Base-by-base conservation (phyloP, 495 filamentous ascomycete species). In the Trichocladium antarcticum region DNA sequence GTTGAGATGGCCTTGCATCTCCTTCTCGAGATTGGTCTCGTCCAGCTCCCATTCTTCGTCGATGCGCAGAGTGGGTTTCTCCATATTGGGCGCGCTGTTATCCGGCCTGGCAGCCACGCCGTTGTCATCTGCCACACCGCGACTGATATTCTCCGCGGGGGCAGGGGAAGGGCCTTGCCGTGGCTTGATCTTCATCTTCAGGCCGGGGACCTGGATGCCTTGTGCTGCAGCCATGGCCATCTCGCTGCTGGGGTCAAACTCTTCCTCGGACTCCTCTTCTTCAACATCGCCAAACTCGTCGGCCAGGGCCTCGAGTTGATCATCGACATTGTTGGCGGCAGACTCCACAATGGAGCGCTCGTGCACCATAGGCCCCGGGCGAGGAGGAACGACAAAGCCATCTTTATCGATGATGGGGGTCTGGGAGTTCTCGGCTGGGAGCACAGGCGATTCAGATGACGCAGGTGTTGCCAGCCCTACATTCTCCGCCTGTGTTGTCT, bases 1-100 rank as follows among this genome's bases (percentile, higher is more conserved):
- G 15, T 65, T 56, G 8, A 72, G 54, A 32, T 70, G 72, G 10
- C 61, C 61, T 1, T 76, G 73, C 58, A 81, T 74, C 49, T 79
- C 71, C 16, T 61, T 45, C 32, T 75, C 72, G 0, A 80, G 57
- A 9, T 62, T 63, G 6, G 60, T 59, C 50, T 79, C 74, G 29
- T 70, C 71, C 28, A 57, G 53, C 50, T 70, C 65, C 74, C 74
- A 78, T 37, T 66, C 72, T 2, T 70, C 59, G 31, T 73, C 62
- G 45, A 69, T 67, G 21, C 51, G 59, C 41, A 73, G 53, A 3
- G 24, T 45, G 16, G 37, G 42, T 19, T 45, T 58, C 51, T 50
- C 60, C 56, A n/a, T n/a, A n/a, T 42, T 49, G 21, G 19, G 47
- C 3, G 24, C 4, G 24, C 4, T 3, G 24, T 27, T 27, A 27